These are phyloP conservation scores for Thermothielavioides terrestris DNA, from an alignment of 495 filamentous ascomycete species.

Conservation along the genomic window DNA sequence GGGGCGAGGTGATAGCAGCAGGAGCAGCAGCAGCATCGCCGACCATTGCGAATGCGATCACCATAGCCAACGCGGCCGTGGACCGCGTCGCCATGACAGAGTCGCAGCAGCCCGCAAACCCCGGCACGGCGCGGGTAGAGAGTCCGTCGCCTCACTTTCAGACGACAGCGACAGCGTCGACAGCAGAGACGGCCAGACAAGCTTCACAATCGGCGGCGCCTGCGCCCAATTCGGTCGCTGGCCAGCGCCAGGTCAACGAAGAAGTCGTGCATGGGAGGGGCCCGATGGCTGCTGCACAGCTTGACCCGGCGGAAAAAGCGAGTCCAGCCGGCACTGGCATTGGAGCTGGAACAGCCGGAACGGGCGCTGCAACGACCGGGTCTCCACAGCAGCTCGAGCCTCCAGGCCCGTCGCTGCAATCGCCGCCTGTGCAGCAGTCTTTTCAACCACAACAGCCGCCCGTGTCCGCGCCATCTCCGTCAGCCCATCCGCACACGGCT, in stretches of 20 bases:
- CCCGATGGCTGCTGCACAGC: conserved; percentile 15
- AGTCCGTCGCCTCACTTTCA: conserved; percentile 8
- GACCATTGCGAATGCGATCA: background rate
- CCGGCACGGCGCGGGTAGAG: conserved; percentile 6
- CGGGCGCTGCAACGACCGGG: conserved; percentile 1
- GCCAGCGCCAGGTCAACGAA: background rate
- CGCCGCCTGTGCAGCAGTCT: background rate
- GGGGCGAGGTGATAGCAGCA: conserved; percentile 5
- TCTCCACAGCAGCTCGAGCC: conserved; percentile 4
- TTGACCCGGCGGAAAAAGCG: conserved; percentile 12
- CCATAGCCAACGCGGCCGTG: background rate
- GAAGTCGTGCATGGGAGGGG: conserved; percentile 13
- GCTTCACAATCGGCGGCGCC: background rate
- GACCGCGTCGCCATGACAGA: background rate
- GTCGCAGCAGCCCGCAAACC: conserved; percentile 6
- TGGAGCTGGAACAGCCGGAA: background rate
- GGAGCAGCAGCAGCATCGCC: conserved; percentile 4
- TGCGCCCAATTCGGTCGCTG: background rate
- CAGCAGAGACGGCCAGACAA: conserved; percentile 5
- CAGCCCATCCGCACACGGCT: background rate
- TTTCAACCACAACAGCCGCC: background rate
- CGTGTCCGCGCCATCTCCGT: background rate
- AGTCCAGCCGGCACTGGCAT: background rate
- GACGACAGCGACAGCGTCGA: conserved; percentile 6
- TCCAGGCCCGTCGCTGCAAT: too few relatives aligned